phyloP scores from a whole-genome alignment of 1,284 basidiomycete species.

The Tylopilus microsporus region DNA sequence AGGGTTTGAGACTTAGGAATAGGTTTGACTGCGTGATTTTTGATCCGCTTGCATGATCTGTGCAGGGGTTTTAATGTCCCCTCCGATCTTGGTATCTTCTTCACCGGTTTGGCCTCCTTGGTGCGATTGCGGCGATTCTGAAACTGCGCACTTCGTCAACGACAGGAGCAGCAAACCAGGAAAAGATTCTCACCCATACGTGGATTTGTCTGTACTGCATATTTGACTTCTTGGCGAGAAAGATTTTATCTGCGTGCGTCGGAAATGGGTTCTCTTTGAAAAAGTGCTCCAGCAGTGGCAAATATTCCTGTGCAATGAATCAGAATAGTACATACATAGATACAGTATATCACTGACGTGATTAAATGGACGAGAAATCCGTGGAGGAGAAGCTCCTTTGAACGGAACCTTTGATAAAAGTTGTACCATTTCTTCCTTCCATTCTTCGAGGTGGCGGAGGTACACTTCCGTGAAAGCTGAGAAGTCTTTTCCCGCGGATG shows the following conservation, averaged over 20 bases:
- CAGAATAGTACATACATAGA: background rate
- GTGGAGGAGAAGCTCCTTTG: background rate
- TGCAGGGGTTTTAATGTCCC: background rate
- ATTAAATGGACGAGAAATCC: background rate
- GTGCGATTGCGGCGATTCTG: background rate
- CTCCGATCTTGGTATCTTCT: background rate
- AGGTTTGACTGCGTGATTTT: background rate
- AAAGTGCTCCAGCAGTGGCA: background rate
- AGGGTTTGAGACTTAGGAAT: no score
- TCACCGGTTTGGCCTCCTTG: background rate
- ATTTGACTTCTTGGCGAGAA: background rate
- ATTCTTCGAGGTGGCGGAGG: background rate
- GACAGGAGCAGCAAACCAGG: background rate
- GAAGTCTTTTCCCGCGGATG: no score
- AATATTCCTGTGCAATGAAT: background rate
- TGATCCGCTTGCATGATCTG: background rate
- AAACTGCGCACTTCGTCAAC: background rate
- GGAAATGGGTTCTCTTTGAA: background rate
- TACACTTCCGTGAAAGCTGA: background rate
- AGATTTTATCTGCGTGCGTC: background rate
- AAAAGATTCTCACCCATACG: background rate
- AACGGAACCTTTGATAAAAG: background rate
- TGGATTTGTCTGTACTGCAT: background rate
- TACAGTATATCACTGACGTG: background rate
- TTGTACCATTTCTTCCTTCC: background rate